phyloP scores from a whole-genome alignment of 2,329 filamentous ascomycete genomes.

The Neocatenulostroma microsporum region DNA sequence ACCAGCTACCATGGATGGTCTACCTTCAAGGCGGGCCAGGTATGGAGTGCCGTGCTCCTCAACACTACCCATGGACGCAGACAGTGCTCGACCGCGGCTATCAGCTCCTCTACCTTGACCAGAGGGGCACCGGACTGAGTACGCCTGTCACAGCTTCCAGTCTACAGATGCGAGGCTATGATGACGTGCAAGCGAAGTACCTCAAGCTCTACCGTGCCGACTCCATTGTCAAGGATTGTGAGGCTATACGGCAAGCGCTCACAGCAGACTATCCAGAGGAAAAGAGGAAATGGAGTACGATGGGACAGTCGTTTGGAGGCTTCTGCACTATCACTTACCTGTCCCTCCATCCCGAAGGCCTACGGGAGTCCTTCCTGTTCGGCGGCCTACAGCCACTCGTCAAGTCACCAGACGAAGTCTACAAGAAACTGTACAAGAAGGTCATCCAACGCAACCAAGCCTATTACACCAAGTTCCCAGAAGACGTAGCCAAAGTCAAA shows the following conservation, averaged over 20 bases:
- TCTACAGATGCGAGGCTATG: conserved; percentile 55
- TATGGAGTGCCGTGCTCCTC: conserved; percentile 65
- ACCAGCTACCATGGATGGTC: conserved; percentile 53
- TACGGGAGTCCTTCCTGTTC: conserved; percentile 74
- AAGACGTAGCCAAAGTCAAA: conserved; percentile 63
- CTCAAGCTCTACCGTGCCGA: conserved; percentile 81
- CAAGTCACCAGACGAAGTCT: conserved; percentile 64
- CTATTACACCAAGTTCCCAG: conserved; percentile 80
- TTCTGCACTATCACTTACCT: conserved; percentile 81
- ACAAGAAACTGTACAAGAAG: conserved; percentile 61
- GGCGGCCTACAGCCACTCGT: conserved; percentile 76
- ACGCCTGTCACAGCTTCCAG: conserved; percentile 69
- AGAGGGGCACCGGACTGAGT: conserved; percentile 80
- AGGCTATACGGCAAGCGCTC: conserved; percentile 71
- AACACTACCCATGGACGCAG: conserved; percentile 64
- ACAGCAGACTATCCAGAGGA: conserved; percentile 61
- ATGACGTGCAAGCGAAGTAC: conserved; percentile 66
- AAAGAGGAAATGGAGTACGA: conserved; percentile 72
- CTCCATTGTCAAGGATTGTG: conserved; percentile 80
- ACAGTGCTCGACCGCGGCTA: conserved; percentile 71
- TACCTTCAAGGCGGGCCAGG: conserved; percentile 85
- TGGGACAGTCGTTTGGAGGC: conserved; percentile 88
- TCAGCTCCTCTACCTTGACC: conserved; percentile 77
- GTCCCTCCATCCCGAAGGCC: conserved; percentile 65
- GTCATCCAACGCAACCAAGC: conserved; percentile 63